phyloP scores from a whole-genome alignment of 345 rosid species.

The Trapa bicornis region DNA sequence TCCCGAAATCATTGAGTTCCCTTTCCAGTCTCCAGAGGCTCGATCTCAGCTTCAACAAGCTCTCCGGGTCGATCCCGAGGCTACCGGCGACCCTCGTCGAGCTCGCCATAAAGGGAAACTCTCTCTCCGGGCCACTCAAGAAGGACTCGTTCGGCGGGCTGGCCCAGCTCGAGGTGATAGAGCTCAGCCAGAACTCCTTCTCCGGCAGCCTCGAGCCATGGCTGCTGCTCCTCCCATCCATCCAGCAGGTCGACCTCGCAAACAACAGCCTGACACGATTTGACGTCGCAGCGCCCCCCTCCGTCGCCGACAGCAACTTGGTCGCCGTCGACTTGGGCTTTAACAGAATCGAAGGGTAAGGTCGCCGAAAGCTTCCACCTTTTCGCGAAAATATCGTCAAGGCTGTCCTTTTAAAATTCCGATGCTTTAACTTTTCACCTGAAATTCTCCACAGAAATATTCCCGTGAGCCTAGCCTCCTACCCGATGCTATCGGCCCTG shows the following conservation, averaged over 20 bases:
- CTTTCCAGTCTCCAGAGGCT: constrained; percentile 29
- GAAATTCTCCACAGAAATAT: constrained; percentile 1
- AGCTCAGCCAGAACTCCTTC: constrained; percentile 71
- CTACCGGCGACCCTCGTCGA: constrained; percentile 44
- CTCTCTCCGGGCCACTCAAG: constrained; percentile 42
- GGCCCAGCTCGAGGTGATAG: constrained; percentile 57
- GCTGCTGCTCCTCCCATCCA: constrained; percentile 56
- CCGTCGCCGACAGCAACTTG: constrained; percentile 25
- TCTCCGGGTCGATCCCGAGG: constrained; percentile 53
- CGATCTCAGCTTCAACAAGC: constrained; percentile 68
- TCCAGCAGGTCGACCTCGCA: constrained; percentile 70
- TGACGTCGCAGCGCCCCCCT: constrained; percentile 40
- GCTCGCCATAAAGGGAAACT: constrained; percentile 57
- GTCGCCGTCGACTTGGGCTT: constrained; percentile 79
- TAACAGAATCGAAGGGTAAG: constrained; percentile 43
- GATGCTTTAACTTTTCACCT: no score
- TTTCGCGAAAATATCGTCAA: no score
- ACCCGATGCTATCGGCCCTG: constrained; percentile 49
- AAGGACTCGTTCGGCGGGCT: constrained; percentile 43
- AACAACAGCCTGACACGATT: constrained; percentile 53
- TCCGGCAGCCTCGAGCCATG: constrained; percentile 53
- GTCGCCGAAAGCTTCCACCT: neutral
- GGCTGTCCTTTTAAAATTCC: no score
- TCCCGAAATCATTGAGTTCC: constrained; percentile 32
- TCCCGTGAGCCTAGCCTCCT: constrained; percentile 43